These are phyloP conservation scores for Mycena vulgaris DNA, from an alignment of 768 basidiomycete genomes.

Conservation along the genomic window DNA sequence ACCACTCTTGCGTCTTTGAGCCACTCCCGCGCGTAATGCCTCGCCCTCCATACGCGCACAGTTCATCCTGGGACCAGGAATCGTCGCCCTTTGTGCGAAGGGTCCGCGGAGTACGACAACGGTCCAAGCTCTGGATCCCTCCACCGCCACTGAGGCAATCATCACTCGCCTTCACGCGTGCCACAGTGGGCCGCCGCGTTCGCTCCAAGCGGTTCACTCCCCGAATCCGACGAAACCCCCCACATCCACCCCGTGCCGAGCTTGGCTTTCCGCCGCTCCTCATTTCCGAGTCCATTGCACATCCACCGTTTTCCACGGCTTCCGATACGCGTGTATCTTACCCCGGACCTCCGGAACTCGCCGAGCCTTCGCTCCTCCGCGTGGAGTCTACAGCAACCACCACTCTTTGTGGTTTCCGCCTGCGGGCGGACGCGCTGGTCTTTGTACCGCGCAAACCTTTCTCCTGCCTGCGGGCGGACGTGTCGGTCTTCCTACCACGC, in stretches of 20 bases:
- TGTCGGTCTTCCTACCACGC: no score
- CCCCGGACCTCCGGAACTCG: background rate
- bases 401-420: constrained; percentile 1
- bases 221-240: background rate
- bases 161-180: background rate
- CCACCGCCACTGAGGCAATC: constrained; percentile 4
- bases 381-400: constrained; percentile 15
- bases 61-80: constrained; percentile 2
- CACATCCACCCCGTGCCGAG: background rate
- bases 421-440: background rate
- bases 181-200: background rate
- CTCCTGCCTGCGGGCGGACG: no score
- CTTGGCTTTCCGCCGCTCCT: constrained; percentile 15
- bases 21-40: constrained; percentile 8
- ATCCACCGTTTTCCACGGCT: background rate
- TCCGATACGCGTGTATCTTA: background rate
- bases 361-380: constrained; percentile 18
- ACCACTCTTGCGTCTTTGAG: constrained; percentile 1
- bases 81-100: background rate
- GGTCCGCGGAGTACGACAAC: background rate
- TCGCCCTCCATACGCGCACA: background rate
- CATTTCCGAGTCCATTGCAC: constrained; percentile 7
- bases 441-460: background rate
- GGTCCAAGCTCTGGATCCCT: constrained; percentile 11
- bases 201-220: constrained; percentile 10